Evolutionary conservation across 2,329 filamentous ascomycete genomes (phyloP), one percentile per base, ranked within the genome.

Genomic region (Pseudofabraea citricarpa): DNA sequence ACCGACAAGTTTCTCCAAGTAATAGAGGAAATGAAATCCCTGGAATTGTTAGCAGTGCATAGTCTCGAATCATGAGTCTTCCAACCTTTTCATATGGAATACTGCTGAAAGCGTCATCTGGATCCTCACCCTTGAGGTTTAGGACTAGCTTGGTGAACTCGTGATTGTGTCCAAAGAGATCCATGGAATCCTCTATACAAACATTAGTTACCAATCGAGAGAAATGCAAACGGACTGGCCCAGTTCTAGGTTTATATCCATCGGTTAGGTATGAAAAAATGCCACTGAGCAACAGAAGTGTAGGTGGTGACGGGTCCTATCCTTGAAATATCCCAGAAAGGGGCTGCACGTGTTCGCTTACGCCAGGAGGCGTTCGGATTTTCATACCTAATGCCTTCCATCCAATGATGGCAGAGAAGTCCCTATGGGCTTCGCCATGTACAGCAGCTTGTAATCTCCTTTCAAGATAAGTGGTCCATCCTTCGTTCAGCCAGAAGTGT

Each of bases 391-490:
- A 38, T 2, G 84, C 79, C 61, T 95, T 93, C 91, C 91, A 97
- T 47, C 93, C 93, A 52, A 96, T 94, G 52, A 97, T 95, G 51
- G 91, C 84, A 7, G 87, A 94, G 65, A 98, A 97, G 67, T 96
- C 87, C 50, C 93, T 87, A 61, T 94, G 83, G 4, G 86, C 69
- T 51, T 91, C 85, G 36, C 90, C 90, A 56, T 96, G 90, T 35
- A 95, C 73, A 16, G 73, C 77, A 12, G 81, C 85, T 51, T 83
- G 75, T 46, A 94, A 88, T 38, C 93, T 79, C 41, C 93, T 85
- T 68, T 98, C 93, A 5, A 97, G 76, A 59, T 98, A 98, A 16
- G 85, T 86, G 0, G 93, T 97, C 93, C 91, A 97, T 23, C 91
- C 91, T 59, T 85, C 80, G 46, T 84, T 84, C 44, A 84, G 60